Base-by-base conservation (phyloP, 495 filamentous ascomycete genomes). In the Aspergillus campestris region DNA sequence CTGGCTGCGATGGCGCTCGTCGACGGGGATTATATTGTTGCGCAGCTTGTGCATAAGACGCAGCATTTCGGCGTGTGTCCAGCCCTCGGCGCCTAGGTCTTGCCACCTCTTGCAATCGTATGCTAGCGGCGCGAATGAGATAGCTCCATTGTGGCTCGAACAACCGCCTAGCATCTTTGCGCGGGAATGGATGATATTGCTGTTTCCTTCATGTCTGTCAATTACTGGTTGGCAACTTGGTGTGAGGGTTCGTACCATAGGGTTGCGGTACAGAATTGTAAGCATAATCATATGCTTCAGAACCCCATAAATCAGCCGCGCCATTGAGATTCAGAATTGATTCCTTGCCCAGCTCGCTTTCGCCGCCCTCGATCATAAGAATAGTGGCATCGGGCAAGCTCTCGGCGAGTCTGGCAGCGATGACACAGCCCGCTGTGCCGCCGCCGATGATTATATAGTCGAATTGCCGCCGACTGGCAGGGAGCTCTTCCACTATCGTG, bases 401-500 rank as follows among this genome's bases (percentile, higher is more conserved):
- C 53, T 82, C 70, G 2, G 74, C 78, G 67, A 86, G 68, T 13
- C 82, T 75, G 18, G 79, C 76, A 37, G 86, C 89, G 58, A 95
- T 82, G 34, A 90, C 86, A 62, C 89, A 86, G 44, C 89, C 89
- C 7, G 89, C 88, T 28, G 89, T 94, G 55, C 89, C 89, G 39
- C 87, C 89, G 47, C 86, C 88, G 9, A 94, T 78, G 54, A 94
- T 83, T 46, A 95, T 71, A 60, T 89, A 92, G 69, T 94, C 88
- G 67, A 24, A 1, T 24, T 4, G 18, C 1, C 18, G 18, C 4
- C 4, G 18, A 24, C 18, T 24, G 18, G 18, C 18, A 24, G 18
- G 18, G 4, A 24, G 18, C 4, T 1, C 18, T 24, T 24, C 18
- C 18, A 24, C 18, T 24, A 24, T 24, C 18, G 18, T 24, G 18